These are phyloP conservation scores for Candida dajiaensis DNA, from an alignment of 805 yeast genomes.

Conservation along the genomic window DNA sequence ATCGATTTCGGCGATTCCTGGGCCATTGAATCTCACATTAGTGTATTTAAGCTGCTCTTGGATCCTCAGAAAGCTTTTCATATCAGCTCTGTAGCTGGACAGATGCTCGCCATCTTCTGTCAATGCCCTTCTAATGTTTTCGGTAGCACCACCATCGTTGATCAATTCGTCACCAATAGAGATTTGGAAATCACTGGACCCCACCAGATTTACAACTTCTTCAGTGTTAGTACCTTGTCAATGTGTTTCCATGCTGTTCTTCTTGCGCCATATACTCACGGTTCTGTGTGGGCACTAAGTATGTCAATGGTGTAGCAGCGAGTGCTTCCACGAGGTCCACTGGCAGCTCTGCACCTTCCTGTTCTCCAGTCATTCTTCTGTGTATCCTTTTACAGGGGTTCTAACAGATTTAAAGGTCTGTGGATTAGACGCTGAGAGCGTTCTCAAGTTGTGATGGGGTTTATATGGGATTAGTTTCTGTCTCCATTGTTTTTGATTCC, in stretches of 20 bases:
- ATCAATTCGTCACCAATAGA: neutral
- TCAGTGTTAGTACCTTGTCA: neutral
- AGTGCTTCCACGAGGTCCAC: constrained; percentile 22
- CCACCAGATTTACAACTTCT: neutral
- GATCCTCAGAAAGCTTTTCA: neutral
- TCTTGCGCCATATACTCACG: constrained; percentile 23
- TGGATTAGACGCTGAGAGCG: neutral
- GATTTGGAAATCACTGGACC: neutral
- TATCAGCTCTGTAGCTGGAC: neutral
- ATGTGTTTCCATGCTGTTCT: neutral
- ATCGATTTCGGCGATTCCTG: neutral
- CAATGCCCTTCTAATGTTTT: neutral
- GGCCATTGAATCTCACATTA: neutral
- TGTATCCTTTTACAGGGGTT: neutral
- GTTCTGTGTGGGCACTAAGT: constrained; percentile 34
- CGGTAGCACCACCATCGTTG: neutral
- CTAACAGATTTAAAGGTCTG: neutral
- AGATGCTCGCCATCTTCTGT: neutral
- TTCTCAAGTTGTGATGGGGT: neutral
- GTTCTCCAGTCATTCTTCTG: neutral
- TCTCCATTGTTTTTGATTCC: neutral
- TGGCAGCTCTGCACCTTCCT: constrained; percentile 11
- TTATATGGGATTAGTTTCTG: neutral
- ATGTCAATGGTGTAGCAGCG: constrained; percentile 31
- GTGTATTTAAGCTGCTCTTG: neutral